phyloP scores from a whole-genome alignment of 1,284 basidiomycete genomes.

The Kwoniella shivajii region DNA sequence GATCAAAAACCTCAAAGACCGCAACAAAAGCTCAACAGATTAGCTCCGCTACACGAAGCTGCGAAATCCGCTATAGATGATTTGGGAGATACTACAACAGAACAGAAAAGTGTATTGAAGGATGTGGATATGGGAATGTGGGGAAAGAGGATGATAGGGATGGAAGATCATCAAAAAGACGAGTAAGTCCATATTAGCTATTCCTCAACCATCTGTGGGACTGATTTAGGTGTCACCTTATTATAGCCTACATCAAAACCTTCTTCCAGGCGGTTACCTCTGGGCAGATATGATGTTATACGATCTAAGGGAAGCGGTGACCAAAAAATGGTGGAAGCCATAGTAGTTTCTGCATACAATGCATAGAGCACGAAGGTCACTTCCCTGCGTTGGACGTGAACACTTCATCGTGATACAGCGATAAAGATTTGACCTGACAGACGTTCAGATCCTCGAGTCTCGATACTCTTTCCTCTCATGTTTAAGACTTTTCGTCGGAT shows the following conservation, averaged over 20 bases:
- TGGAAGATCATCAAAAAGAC: constrained; percentile 21
- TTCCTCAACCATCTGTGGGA: neutral
- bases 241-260: constrained; percentile 13
- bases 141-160: constrained; percentile 18
- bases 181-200: constrained; percentile 15
- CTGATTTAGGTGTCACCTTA: neutral
- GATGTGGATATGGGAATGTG: constrained; percentile 11
- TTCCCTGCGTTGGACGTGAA: no score
- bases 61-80: constrained; percentile 15
- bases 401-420: no score
- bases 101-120: constrained; percentile 1
- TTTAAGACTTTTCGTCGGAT: neutral
- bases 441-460: no score
- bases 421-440: no score
- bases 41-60: constrained; percentile 15
- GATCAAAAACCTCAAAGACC: constrained; percentile 8
- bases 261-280: constrained; percentile 19
- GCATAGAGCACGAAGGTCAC: neutral
- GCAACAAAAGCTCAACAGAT: constrained; percentile 15
- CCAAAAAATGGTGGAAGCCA: constrained; percentile 4
- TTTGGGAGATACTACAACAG: neutral
- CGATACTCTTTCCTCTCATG: neutral
- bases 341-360: neutral
- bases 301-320: constrained; percentile 19
- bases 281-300: constrained; percentile 26